These are phyloP conservation scores for Rhizopogon vesiculosus DNA, from an alignment of 768 basidiomycete genomes.

Conservation along the genomic window DNA sequence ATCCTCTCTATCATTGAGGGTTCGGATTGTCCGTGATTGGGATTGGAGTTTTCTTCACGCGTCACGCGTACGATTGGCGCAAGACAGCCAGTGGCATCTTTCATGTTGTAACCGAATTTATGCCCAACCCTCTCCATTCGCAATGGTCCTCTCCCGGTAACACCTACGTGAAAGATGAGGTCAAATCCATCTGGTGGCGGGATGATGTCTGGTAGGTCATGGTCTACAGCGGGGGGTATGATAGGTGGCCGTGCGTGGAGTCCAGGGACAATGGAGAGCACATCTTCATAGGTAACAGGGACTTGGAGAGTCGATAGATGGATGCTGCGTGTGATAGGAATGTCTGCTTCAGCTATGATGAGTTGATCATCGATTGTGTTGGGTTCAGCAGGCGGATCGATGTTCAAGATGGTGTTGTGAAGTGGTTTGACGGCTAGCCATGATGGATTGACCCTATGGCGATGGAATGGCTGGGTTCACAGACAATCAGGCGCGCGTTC, in stretches of 20 bases:
- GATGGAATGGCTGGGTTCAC: slow-evolving; percentile 46
- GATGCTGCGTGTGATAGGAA: slow-evolving; percentile 35
- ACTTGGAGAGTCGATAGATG: slow-evolving; percentile 57
- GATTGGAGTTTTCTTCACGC: slow-evolving; percentile 15
- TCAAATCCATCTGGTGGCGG: slow-evolving; percentile 50
- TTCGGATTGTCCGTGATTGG: slow-evolving; percentile 12
- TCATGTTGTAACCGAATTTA: slow-evolving; percentile 66
- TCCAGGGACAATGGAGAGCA: slow-evolving; percentile 50
- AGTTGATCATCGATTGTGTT: slow-evolving; percentile 15
- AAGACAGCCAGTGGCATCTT: slow-evolving; percentile 54
- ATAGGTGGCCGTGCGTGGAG: slow-evolving; percentile 57
- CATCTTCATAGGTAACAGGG: slow-evolving; percentile 54
- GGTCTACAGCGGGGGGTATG: slow-evolving; percentile 35
- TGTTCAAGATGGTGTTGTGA: slow-evolving; percentile 47
- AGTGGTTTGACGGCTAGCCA: slow-evolving; percentile 66
- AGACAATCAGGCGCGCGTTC: slow-evolving; percentile 11
- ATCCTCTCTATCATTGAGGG: slow-evolving; percentile 22
- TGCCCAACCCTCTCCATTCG: slow-evolving; percentile 64
- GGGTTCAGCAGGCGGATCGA: slow-evolving; percentile 30
- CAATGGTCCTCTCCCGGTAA: slow-evolving; percentile 58
- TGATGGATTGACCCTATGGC: slow-evolving; percentile 59
- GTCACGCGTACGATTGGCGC: slow-evolving; percentile 39
- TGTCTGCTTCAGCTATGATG: slow-evolving; percentile 6
- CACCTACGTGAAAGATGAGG: slow-evolving; percentile 68
- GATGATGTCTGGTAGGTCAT: slow-evolving; percentile 35